These are phyloP conservation scores for Adansonia rubrostipa DNA, from an alignment of 441 rosid genomes.

Conservation along the genomic window DNA sequence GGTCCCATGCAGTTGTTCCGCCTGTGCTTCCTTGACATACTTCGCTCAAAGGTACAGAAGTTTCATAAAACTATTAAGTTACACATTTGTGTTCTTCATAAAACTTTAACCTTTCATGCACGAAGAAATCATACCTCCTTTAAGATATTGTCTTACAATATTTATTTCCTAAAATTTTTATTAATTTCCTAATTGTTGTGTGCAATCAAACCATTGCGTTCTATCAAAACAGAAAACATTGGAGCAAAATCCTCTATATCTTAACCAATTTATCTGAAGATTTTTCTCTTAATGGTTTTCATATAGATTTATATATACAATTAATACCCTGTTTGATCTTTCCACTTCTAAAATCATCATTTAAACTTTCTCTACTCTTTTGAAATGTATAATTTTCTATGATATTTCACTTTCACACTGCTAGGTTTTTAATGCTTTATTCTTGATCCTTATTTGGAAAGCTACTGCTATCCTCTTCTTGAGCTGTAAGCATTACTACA, in stretches of 20 bases:
- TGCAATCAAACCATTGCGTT: not conserved
- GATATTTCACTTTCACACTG: not conserved
- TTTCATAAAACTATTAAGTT: constrained; percentile 7
- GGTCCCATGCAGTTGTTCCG: constrained; percentile 97
- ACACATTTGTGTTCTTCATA: not conserved
- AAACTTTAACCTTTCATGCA: not conserved
- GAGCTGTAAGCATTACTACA: not conserved
- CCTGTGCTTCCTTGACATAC: constrained; percentile 77
- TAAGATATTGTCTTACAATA: not conserved
- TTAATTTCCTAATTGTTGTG: not conserved
- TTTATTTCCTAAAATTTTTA: not conserved
- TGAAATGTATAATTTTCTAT: not conserved
- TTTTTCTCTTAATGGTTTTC: not conserved
- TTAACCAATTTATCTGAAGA: not conserved
- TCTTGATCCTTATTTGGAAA: not conserved
- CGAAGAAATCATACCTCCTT: not conserved
- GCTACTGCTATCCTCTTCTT: not conserved
- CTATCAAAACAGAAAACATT: not conserved
- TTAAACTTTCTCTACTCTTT: not conserved
- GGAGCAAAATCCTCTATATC: not conserved
- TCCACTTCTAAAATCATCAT: not conserved
- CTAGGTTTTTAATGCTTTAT: too few species aligned
- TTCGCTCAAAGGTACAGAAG: constrained; percentile 72
- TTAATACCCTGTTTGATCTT: not conserved
- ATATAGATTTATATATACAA: not conserved